Evolutionary conservation across 1,139 yeast species (phyloP), one percentile per base, ranked within the genome.

Genomic region (Spencermartinsiella ligniputridi): DNA sequence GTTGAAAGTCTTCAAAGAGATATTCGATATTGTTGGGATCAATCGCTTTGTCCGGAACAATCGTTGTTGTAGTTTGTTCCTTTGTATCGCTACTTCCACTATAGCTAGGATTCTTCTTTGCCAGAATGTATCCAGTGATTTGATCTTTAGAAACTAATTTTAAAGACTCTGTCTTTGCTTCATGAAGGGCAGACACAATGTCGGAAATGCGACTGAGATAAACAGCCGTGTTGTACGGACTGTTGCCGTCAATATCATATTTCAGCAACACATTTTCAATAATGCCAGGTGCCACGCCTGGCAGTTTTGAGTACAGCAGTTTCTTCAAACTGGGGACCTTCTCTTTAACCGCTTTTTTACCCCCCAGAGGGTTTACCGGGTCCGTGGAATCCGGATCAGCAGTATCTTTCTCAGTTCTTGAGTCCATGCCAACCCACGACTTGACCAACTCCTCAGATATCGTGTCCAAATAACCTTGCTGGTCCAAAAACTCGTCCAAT

Each of bases 1-100:
- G 97, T 63, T 86, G 95, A 60, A 88, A 92, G 50, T 86, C 95
- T 45, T 87, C 95, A 52, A 76, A 85, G 1, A 82, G 62, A 47
- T 67, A 79, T 53, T 80, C 56, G 76, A 68, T 58, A 8, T 51
- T 58, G 20, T 61, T 62, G 2, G 64, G 58, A 27, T 66, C 67
- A 32, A 55, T 52, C 8, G 58, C 45, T 2, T 46, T 49, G 2
- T 55, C 57, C 3, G 55, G 56, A 15, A 55, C 44, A 4, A 48
- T 43, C 2, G 61, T 65, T 11, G 48, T 47, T 1, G 49, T 39
- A n/a, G 25, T 16, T 16, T 46, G 41, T 25, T 63, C 67, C 2
- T 58, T 54, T 1, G 58, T 59, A 21, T 65, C 67, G n/a, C 58
- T 63, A 18, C 68, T 73, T 30, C 67, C 66, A n/a, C 58, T 62